Percentiles rank a stretch among this genome's conserved stretches.
These are phyloP conservation scores for Neocallimastix lanati DNA, from an alignment of 192 early-diverging fungal species.

Conservation along the genomic window DNA sequence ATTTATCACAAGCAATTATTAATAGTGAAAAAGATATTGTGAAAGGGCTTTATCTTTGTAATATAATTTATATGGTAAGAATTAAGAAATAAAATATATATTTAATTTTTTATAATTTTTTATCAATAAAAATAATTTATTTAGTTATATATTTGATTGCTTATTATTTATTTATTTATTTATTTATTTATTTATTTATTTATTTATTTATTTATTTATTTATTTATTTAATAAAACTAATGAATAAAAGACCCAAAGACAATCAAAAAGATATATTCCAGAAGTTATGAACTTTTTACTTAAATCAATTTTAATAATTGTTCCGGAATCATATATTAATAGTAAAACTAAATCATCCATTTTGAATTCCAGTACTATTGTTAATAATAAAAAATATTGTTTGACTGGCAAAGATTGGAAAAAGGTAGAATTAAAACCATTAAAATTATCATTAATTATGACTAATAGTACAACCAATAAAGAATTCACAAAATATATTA, in stretches of 20 bases:
- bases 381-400: not conserved
- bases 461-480: not conserved
- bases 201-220: too few species aligned
- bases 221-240: too few species aligned
- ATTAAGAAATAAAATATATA: too few species aligned
- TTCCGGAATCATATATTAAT: not conserved
- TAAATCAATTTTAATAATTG: not conserved
- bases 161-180: too few species aligned
- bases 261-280: slow-evolving; percentile 15
- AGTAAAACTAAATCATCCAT: not conserved
- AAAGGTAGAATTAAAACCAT: not conserved
- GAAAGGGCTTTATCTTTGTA: slow-evolving; percentile 60
- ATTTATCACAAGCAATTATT: slow-evolving; percentile 45
- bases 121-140: too few species aligned
- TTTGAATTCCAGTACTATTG: not conserved
- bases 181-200: too few species aligned
- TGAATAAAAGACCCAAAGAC: not conserved
- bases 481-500: not conserved
- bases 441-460: not conserved
- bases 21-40: slow-evolving; percentile 34
- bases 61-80: slow-evolving; percentile 48
- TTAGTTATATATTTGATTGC: too few species aligned
- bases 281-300: slow-evolving; percentile 13
- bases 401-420: not conserved
- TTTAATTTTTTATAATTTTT: too few species aligned